phyloP scores from a whole-genome alignment of 345 rosid species.

The Ceriops tagal region DNA sequence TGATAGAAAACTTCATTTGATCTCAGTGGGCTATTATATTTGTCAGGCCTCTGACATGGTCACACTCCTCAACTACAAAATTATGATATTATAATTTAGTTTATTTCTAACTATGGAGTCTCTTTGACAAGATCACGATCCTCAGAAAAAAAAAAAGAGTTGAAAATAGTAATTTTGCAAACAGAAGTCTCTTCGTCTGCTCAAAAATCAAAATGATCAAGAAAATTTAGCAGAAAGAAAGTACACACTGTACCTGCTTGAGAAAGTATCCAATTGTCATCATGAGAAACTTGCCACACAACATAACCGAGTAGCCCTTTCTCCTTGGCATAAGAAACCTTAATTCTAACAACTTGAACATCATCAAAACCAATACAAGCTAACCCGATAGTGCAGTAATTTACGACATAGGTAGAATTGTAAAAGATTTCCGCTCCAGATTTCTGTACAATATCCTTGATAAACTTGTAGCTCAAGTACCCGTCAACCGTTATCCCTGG shows the following conservation, averaged over 20 bases:
- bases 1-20: too few relatives aligned
- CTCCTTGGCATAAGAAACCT: neutral
- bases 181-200: too few relatives aligned
- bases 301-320: slow-evolving; percentile 7
- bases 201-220: too few relatives aligned
- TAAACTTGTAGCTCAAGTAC: neutral
- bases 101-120: too few relatives aligned
- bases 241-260: neutral
- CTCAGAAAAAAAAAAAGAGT: too few relatives aligned
- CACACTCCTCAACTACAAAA: too few relatives aligned
- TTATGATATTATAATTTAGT: too few relatives aligned
- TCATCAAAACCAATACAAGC: slow-evolving; percentile 13
- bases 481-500: neutral
- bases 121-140: too few relatives aligned
- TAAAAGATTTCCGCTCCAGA: neutral
- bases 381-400: neutral
- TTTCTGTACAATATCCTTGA: neutral
- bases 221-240: too few relatives aligned
- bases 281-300: neutral
- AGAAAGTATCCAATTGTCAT: slow-evolving; percentile 11
- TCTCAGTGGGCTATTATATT: too few relatives aligned
- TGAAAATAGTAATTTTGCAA: too few relatives aligned
- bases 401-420: neutral
- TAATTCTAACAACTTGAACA: neutral
- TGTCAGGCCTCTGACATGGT: too few relatives aligned